Base-by-base conservation (phyloP, 345 rosid genomes). In the Eucalyptus camaldulensis region DNA sequence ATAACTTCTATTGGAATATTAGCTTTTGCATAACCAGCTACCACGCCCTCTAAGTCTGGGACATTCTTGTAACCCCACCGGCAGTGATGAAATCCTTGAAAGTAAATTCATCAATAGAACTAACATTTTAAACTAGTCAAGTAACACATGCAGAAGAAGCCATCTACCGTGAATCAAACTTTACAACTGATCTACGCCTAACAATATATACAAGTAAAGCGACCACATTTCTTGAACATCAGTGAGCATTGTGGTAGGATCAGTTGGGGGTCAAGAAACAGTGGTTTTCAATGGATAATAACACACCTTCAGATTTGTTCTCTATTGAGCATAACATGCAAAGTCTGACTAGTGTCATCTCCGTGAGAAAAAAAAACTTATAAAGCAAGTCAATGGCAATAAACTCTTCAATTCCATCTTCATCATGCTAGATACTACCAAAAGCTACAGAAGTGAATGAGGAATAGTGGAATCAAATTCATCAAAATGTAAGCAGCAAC, bases 51-150 rank as follows among this genome's bases (percentile, higher is more conserved):
- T 72, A 95, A 44, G 69, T 93, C 96, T 37, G 95, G 85, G 6
- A 95, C 94, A 86, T 95, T 94, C 87, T 90, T 94, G 92, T 96
- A 96, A 10, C 97, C 98, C 49, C 91, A 94, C 85, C 94, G 90
- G 87, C 97, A 96, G 49, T 96, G 97, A 80, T 96, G 98, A 86
- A 96, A 96, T 43, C 98, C 98, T 95, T 24, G 86, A 88, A 88
- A 50, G 53, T 53, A 49, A 49, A 40, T 56, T 56, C 2, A 56
- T 56, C 27, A 60, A 29, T 60, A 25, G 67, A 60, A 25, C 31
- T 25, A 19, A 27, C 67, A 25, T 60, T 60, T 6, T 15, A 60
- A 60, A 60, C 67, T 25, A 25, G 67, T 60, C 15, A 27, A 60
- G 67, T 60, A 25, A 25, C 29, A 27, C n/a, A 13, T 60, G 67